These are phyloP conservation scores for Peronosclerospora sorghi DNA, from an alignment of 352 stramenopile genomes.

Conservation along the genomic window DNA sequence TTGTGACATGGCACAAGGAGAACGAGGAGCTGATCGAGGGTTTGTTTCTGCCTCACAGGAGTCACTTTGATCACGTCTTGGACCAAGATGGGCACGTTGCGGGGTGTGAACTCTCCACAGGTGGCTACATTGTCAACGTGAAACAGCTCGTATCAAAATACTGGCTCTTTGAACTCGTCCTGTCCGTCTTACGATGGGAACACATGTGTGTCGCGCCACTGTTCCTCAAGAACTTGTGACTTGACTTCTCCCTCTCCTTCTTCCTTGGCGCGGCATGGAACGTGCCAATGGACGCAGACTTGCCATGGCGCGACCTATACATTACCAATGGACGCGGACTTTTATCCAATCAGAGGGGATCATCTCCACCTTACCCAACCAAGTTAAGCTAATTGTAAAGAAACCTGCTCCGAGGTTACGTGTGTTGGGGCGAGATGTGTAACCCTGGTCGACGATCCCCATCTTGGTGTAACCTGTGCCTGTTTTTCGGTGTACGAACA, in stretches of 20 bases:
- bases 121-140: slow-evolving; percentile 39
- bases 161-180: slow-evolving; percentile 60
- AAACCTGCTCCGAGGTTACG: no score
- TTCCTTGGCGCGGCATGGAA: no score
- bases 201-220: slow-evolving; percentile 32
- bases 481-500: no score
- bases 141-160: slow-evolving; percentile 41
- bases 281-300: no score
- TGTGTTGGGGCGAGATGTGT: no score
- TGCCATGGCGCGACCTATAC: no score
- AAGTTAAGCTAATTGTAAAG: no score
- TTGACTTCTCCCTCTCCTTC: no score
- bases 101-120: slow-evolving; percentile 41
- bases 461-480: slow-evolving; percentile 6
- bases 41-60: slow-evolving; percentile 14
- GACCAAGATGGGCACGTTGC: slow-evolving; percentile 24
- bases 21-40: background rate
- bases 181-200: slow-evolving; percentile 54
- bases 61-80: slow-evolving; percentile 41
- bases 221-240: slow-evolving; percentile 28
- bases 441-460: background rate
- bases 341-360: no score
- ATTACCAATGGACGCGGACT: no score
- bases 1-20: background rate
- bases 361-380: no score